phyloP scores from a whole-genome alignment of 495 filamentous ascomycete species.

The Ramalina peruviana region DNA sequence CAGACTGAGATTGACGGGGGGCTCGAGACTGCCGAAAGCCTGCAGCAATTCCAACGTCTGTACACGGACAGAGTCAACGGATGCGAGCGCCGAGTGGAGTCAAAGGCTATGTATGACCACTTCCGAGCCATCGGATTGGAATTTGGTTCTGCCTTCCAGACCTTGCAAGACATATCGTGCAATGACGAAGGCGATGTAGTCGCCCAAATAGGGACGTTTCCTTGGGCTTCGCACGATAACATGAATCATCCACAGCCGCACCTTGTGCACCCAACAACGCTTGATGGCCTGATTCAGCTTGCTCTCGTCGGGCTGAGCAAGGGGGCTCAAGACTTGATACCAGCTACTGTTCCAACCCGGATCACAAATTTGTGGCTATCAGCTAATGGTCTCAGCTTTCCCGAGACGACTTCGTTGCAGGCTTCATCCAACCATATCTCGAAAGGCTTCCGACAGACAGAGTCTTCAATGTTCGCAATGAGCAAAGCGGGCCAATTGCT shows the following conservation, averaged over 20 bases:
- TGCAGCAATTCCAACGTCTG: background rate
- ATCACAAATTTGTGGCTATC: too few species aligned
- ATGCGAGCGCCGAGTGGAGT: background rate
- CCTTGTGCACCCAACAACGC: too few species aligned
- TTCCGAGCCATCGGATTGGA: background rate
- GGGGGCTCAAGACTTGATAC: too few species aligned
- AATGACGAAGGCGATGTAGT: background rate
- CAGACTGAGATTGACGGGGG: background rate
- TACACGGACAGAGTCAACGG: background rate
- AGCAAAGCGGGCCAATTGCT: too few species aligned
- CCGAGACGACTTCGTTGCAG: background rate
- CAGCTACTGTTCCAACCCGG: too few species aligned
- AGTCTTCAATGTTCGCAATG: background rate
- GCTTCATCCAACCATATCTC: background rate
- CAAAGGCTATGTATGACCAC: background rate
- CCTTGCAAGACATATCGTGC: background rate
- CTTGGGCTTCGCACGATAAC: too few species aligned
- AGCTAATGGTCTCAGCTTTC: background rate
- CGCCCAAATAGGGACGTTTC: background rate
- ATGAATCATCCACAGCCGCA: too few species aligned
- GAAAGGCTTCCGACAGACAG: background rate
- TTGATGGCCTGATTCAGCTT: too few species aligned
- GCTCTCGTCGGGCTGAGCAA: too few species aligned
- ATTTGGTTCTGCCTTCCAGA: background rate
- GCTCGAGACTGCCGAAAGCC: background rate